Evolutionary conservation across 352 stramenopile genomes (phyloP), one percentile per base, ranked within the genome.

Genomic region (Pythium insidiosum): DNA sequence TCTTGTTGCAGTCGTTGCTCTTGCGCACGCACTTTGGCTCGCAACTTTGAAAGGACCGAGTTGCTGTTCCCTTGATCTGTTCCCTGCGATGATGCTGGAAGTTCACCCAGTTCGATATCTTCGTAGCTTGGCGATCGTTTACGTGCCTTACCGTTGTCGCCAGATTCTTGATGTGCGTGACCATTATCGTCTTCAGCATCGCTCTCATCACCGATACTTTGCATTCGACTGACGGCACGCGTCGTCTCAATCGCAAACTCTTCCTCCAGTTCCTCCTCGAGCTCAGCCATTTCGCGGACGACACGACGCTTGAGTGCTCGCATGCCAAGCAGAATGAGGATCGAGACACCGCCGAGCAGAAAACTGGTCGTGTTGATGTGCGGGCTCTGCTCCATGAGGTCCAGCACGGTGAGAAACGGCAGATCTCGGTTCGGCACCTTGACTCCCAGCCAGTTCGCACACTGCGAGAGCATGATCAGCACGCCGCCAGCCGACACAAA

Each of bases 381-480:
- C n/a, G 55, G 46, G 30, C 77, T 70, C 42, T 76, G 46, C 39
- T 68, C 48, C 20, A 88, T 53, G 6, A 95, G 49, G 38, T 81
- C 64, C 18, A 67, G 22, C 6, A 91, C 50, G 10, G 74, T 80
- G 25, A 84, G 51, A 34, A 89, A 71, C 29, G 86, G 60, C 28
- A 69, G 45, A 29, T 87, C 68, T 22, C 53, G 64, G 22, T 51
- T 70, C 12, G 59, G 43, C 16, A 91, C 58, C 9, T 66, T 62
- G 36, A 95, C 75, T 23, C 85, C 83, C 44, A 96, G 74, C 56
- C 84, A 80, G 44, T 90, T 86, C 29, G 84, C 84, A 22, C 88
- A 60, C 64, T 97, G 86, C 34, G 79, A 94, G 25, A 91, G 66
- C 41, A 86, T 91, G 68, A 97, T 97, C 48, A 96, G 80, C 44